These are phyloP conservation scores for Penstemon barbatus DNA, from an alignment of 257 asterid species.

Conservation along the genomic window DNA sequence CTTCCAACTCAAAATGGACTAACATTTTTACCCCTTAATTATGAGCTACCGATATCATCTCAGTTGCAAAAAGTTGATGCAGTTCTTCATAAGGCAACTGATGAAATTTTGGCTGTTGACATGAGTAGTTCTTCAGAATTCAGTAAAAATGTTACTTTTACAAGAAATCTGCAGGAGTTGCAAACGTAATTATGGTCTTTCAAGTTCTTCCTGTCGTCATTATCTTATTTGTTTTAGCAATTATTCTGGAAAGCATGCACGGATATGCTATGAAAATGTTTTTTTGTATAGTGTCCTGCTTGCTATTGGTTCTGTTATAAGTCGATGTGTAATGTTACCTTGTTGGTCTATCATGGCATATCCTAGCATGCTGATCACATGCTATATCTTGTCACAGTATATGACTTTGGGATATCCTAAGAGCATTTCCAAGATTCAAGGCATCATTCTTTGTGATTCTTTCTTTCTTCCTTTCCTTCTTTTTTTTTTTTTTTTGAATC, in stretches of 20 bases:
- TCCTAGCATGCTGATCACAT: background rate
- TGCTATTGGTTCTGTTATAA: too few species aligned
- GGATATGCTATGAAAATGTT: constrained; percentile 10
- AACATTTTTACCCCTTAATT: constrained; percentile 76
- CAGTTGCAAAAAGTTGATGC: constrained; percentile 82
- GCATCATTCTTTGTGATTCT: too few species aligned
- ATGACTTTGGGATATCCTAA: constrained; percentile 1
- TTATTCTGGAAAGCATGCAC: background rate
- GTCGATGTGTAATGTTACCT: too few species aligned
- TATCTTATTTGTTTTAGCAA: constrained; percentile 15
- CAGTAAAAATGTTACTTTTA: constrained; percentile 48
- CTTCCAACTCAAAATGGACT: constrained; percentile 73
- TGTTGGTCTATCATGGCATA: constrained; percentile 8
- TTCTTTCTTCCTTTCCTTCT: too few species aligned
- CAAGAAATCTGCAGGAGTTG: constrained; percentile 70
- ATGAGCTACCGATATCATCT: constrained; percentile 61
- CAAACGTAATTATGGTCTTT: constrained; percentile 52
- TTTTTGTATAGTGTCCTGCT: too few species aligned
- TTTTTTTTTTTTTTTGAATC: too few species aligned
- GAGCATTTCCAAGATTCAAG: constrained; percentile 1
- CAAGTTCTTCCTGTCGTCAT: constrained; percentile 8
- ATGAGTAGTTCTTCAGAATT: constrained; percentile 57
- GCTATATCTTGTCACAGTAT: background rate
- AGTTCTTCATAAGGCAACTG: constrained; percentile 93
- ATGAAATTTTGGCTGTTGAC: constrained; percentile 81